These are phyloP conservation scores for Xylaria nigripes DNA, from an alignment of 495 filamentous ascomycete species.

Conservation along the genomic window DNA sequence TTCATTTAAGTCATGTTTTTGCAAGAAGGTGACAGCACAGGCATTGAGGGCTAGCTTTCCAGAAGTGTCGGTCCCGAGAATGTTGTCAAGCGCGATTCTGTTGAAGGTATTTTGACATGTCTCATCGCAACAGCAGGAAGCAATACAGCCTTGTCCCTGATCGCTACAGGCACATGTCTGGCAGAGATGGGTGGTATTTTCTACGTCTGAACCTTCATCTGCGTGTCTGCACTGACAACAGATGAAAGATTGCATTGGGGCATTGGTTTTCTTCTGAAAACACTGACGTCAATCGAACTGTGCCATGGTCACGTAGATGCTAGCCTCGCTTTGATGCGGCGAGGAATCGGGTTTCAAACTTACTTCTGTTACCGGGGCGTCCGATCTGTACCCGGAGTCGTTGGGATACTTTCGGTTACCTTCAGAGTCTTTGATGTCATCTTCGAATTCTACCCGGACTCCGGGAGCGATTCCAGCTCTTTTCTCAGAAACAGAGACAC, in stretches of 20 bases:
- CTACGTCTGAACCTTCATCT: not conserved
- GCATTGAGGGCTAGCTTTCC: not conserved
- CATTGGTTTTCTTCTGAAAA: constrained; percentile 4
- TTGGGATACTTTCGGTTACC: not conserved
- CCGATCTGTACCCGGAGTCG: constrained; percentile 5
- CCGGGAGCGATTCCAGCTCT: constrained; percentile 5
- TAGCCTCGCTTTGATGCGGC: not conserved
- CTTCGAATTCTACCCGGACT: constrained; percentile 6
- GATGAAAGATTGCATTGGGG: not conserved
- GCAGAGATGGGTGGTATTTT: constrained; percentile 1
- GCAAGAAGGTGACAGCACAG: constrained; percentile 7
- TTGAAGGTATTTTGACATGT: constrained; percentile 12
- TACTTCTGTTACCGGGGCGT: constrained; percentile 9
- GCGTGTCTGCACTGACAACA: constrained; percentile 4
- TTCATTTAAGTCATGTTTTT: not conserved
- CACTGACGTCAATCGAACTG: not conserved
- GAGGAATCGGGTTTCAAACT: not conserved
- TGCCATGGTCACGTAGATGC: not conserved
- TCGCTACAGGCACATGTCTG: constrained; percentile 9
- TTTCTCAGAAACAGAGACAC: constrained; percentile 6
- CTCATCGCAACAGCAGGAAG: constrained; percentile 12
- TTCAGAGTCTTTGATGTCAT: constrained; percentile 6
- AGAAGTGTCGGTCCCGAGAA: not conserved
- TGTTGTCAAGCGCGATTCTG: constrained; percentile 6
- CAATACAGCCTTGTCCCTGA: constrained; percentile 11